Base-by-base conservation (phyloP, 176 grass and related monocot species). In the Eleusine indica region DNA sequence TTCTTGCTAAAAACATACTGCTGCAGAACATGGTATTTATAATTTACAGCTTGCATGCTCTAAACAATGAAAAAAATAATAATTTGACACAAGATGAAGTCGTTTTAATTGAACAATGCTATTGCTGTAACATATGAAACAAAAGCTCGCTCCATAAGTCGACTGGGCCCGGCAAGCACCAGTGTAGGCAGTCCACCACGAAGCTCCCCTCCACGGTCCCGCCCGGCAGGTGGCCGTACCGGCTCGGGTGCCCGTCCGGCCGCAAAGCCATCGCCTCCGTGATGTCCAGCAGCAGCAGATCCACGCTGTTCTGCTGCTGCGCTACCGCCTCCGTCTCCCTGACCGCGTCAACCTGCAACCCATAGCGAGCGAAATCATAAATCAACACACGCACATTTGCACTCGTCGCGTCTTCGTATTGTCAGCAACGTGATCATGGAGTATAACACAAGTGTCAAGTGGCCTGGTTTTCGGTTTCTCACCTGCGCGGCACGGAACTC, bases 181-280 rank as follows among this genome's bases (percentile, higher is more conserved):
- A 94, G 60, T 94, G 92, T 18, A 94, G 77, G 77, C 89, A 91
- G 29, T 94, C 89, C 46, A 89, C 80, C 12, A 70, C 41, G 73
- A 89, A 87, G 25, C 69, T 73, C 39, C 88, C 83, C 21, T 86
- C 83, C 42, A 94, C 89, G 73, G 74, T 89, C 43, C 87, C 86
- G 51, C 82, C 83, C 25, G 68, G 46, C 61, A 4, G 68, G 84
- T 94, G 92, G 3, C 88, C 89, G 73, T 93, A 91, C 68, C 81
- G 78, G 79, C 90, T 85, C 10, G 88, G 92, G 83, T 94, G 92
- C 48, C 88, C 88, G 62, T 97, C 94, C 81, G 94, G 92, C 77
- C 94, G 89, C 63, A 89, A 11, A 22, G 86, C 56, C 92, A 94
- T 89, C 53, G 89, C 92, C 51, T 60, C 79, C 13, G 92, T 94